phyloP scores from a whole-genome alignment of 2,329 filamentous ascomycete species.

The Aquanectria penicillioides region DNA sequence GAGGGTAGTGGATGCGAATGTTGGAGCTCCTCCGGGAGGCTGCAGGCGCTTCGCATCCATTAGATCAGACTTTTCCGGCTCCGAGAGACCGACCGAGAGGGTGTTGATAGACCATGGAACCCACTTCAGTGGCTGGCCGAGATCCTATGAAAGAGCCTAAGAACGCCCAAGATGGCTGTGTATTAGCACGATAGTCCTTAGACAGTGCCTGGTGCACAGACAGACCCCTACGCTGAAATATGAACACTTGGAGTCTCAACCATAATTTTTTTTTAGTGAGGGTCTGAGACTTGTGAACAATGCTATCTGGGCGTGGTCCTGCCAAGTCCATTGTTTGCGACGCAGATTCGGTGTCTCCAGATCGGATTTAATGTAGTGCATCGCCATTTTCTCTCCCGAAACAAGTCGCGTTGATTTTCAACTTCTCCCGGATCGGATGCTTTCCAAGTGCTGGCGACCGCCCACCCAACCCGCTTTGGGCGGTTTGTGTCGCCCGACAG shows the following conservation, averaged over 20 bases:
- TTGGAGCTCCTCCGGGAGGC: background rate
- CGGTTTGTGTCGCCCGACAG: no score
- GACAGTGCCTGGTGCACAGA: conserved; percentile 28
- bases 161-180: conserved; percentile 19
- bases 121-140: background rate
- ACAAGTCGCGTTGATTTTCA: no score
- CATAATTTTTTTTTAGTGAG: no score
- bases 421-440: no score
- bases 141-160: background rate
- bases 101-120: no score
- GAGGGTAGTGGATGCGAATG: conserved; percentile 1
- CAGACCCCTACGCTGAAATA: conserved; percentile 12
- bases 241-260: background rate
- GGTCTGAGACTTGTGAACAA: background rate
- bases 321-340: background rate
- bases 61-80: background rate
- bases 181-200: conserved; percentile 19
- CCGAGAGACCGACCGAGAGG: background rate
- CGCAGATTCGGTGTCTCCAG: background rate
- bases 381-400: no score
- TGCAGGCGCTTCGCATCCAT: conserved; percentile 6
- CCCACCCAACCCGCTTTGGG: no score
- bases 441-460: no score
- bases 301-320: background rate
- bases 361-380: no score